Evolutionary conservation across 2,329 filamentous ascomycete species (phyloP).

Genomic region (Ascocoryne sarcoides): DNA sequence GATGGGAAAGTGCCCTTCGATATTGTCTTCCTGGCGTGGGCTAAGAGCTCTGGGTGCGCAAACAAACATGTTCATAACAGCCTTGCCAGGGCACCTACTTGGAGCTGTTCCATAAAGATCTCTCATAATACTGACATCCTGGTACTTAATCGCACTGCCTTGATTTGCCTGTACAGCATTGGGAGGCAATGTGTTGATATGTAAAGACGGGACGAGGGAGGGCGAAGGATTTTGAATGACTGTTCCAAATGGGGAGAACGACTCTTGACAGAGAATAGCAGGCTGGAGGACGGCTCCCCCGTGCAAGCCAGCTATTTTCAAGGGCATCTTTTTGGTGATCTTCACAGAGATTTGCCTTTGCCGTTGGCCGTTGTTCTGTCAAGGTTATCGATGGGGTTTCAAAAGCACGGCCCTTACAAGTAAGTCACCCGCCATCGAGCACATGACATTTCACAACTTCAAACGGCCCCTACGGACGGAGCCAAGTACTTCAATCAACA

Average conservation of each 20-base stretch:
- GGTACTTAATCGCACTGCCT: slow-evolving; percentile 79
- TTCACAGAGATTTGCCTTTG: too few species aligned
- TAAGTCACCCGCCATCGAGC: too few species aligned
- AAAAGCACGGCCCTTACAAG: too few species aligned
- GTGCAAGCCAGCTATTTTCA: slow-evolving; percentile 8
- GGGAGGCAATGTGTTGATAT: slow-evolving; percentile 27
- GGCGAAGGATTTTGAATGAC: slow-evolving; percentile 68
- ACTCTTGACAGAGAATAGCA: slow-evolving; percentile 54
- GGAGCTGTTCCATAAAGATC: slow-evolving; percentile 63
- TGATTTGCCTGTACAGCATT: slow-evolving; percentile 65
- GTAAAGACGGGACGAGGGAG: slow-evolving; percentile 40
- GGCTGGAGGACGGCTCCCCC: slow-evolving; percentile 39
- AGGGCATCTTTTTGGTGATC: slow-evolving; percentile 15
- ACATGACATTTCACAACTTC: too few species aligned
- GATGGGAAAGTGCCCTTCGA: slow-evolving; percentile 48
- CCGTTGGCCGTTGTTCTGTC: too few species aligned
- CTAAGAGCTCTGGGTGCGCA: slow-evolving; percentile 27
- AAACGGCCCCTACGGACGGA: too few species aligned
- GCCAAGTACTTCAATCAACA: too few species aligned
- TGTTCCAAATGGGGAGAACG: slow-evolving; percentile 74
- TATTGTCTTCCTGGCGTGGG: slow-evolving; percentile 21
- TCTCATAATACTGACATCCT: slow-evolving; percentile 63
- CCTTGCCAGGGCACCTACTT: slow-evolving; percentile 44
- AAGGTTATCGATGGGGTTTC: too few species aligned
- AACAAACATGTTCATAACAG: slow-evolving; percentile 78